Base-by-base conservation (phyloP, 768 basidiomycete species). In the Cystoderma amianthinum region DNA sequence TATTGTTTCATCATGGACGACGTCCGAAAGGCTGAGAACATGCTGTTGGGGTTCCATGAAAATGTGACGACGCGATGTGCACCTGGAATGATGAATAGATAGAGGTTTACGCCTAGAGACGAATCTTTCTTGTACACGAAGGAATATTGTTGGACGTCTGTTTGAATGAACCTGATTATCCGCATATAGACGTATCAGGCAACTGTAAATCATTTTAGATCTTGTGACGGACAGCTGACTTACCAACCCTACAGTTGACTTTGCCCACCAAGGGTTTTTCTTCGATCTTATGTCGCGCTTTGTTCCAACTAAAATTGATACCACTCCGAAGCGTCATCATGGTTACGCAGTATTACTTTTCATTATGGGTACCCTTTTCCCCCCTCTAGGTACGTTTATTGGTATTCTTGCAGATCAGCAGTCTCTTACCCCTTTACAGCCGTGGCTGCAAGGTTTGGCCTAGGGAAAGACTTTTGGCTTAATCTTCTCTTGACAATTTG, bases 381-480 rank as follows among this genome's bases (percentile, higher is more conserved):
- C 93, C 6, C 93, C 93, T 20, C 72, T 97, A 20, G 93, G 93
- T 94, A 36, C 40, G 75, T 57, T 9, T 6, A 12, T 11, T 17
- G 12, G 32, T 28, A 19, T 28, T 30, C 36, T 17, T 13, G 7
- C 34, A 18, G 12, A 42, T 44, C 18, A 16, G 18, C 19, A 33
- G 10, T 33, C 41, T 43, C 48, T 35, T 18, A 36, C 39, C 42
- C 44, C 45, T 32, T 44, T 47, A 3, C 56, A 96, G 93, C 94
- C 45, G 93, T 96, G 21, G 93, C 91, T 4, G 84, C 90, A 17
- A 75, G 94, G 43, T 97, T 97, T 57, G 94, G 94, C 21, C 78
- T 95, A 51, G 92, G 90, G 11, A 67, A 67, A 41, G 94, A 97
- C 59, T 94, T 96, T 65, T 94, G 83, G 78, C 64, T 96, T 52